Percentiles rank a stretch among this genome's conserved stretches.
Conservation (phyloP, 805 yeast species). For the Huiozyma sinensis region DNA sequence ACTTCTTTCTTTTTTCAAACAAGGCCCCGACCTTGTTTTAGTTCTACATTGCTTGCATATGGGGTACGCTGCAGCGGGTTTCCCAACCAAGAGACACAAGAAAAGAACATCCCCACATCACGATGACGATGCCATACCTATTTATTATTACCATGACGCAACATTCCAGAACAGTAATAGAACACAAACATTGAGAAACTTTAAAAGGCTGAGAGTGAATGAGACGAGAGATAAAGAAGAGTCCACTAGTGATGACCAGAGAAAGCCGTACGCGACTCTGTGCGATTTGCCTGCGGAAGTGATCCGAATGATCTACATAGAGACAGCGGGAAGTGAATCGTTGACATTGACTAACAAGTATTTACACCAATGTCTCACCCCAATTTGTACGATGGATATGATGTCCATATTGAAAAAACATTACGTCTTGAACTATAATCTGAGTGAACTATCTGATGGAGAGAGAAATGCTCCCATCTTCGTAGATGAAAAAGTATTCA, state of each 20-base stretch:
- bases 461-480: no score
- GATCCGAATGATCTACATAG: constrained; percentile 8
- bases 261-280: not conserved
- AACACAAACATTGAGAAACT: not conserved
- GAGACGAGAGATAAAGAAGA: not conserved
- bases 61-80: constrained; percentile 15
- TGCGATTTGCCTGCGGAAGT: constrained; percentile 10
- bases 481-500: constrained; percentile 3
- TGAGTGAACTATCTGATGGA: no score
- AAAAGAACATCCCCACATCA: constrained; percentile 4
- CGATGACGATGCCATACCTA: constrained; percentile 1
- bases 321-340: not conserved
- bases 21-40: no score
- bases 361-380: constrained; percentile 11
- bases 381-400: constrained; percentile 6
- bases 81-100: constrained; percentile 13
- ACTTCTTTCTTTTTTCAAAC: no score
- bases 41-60: constrained; percentile 1
- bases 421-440: not conserved
- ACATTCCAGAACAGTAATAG: not conserved
- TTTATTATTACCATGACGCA: constrained; percentile 3
- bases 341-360: constrained; percentile 9
- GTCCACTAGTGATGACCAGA: not conserved
- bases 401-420: not conserved
- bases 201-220: no score